phyloP scores from a whole-genome alignment of 1,284 basidiomycete species.

The Ustilago hordei region DNA sequence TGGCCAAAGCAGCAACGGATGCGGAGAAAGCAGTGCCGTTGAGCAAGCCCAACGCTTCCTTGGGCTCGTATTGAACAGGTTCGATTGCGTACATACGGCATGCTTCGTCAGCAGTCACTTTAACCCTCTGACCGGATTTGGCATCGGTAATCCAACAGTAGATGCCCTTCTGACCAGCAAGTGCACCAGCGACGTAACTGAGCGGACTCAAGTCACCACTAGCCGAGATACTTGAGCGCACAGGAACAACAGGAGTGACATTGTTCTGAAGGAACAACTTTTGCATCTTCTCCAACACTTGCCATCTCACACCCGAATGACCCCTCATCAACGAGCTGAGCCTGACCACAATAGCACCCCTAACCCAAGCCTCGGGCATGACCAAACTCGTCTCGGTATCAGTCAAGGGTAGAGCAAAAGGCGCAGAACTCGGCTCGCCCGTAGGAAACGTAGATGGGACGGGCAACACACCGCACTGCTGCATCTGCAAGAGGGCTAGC shows the following conservation, averaged over 20 bases:
- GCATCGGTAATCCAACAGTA: slow-evolving; percentile 46
- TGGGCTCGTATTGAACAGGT: slow-evolving; percentile 80
- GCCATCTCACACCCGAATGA: slow-evolving; percentile 85
- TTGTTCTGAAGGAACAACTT: slow-evolving; percentile 77
- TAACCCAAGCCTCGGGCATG: slow-evolving; percentile 85
- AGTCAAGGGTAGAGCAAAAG: slow-evolving; percentile 47
- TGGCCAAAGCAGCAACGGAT: slow-evolving; percentile 72
- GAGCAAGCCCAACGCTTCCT: slow-evolving; percentile 76
- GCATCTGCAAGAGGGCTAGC: slow-evolving; percentile 62
- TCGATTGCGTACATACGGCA: slow-evolving; percentile 74
- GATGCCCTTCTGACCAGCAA: slow-evolving; percentile 58
- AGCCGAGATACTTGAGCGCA: slow-evolving; percentile 84
- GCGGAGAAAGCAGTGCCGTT: slow-evolving; percentile 86
- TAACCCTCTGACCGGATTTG: slow-evolving; percentile 40
- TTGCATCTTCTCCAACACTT: slow-evolving; percentile 82
- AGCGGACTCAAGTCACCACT: slow-evolving; percentile 74
- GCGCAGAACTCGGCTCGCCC: slow-evolving; percentile 48
- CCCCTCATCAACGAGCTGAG: slow-evolving; percentile 80
- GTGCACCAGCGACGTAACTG: slow-evolving; percentile 76
- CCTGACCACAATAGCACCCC: slow-evolving; percentile 85
- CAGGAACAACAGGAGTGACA: slow-evolving; percentile 84
- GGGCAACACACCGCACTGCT: slow-evolving; percentile 62
- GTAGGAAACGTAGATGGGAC: slow-evolving; percentile 53
- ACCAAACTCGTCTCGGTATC: slow-evolving; percentile 46
- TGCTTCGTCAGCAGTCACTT: slow-evolving; percentile 43